phyloP scores from a whole-genome alignment of 2,329 filamentous ascomycete species.

The Aspergillus calidoustus region DNA sequence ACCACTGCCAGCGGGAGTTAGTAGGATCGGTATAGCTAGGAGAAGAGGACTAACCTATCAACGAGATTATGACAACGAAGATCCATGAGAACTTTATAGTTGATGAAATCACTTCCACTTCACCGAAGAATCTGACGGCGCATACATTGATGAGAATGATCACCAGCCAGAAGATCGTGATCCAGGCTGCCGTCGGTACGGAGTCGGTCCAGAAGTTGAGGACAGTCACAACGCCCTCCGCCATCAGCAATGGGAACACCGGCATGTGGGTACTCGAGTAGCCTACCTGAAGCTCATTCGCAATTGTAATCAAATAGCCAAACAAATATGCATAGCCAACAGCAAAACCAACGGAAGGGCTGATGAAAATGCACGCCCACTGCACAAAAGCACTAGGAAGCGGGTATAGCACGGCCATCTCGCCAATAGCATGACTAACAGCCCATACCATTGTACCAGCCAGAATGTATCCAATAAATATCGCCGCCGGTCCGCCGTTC shows the following conservation, averaged over 20 bases:
- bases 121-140: conserved; percentile 51
- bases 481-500: conserved; percentile 49
- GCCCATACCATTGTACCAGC: conserved; percentile 45
- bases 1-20: conserved; percentile 36
- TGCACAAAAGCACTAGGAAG: conserved; percentile 52
- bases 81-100: conserved; percentile 55
- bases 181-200: conserved; percentile 49
- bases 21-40: neutral
- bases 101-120: conserved; percentile 51
- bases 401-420: conserved; percentile 53
- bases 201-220: conserved; percentile 51
- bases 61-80: conserved; percentile 52
- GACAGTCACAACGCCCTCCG: conserved; percentile 44
- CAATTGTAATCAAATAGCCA: conserved; percentile 49
- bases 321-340: conserved; percentile 56
- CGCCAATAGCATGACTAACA: conserved; percentile 51
- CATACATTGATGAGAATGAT: conserved; percentile 50
- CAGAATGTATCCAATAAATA: conserved; percentile 51
- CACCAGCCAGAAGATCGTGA: conserved; percentile 49
- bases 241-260: neutral
- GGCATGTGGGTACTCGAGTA: neutral
- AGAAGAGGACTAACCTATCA: conserved; percentile 31
- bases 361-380: conserved; percentile 52
- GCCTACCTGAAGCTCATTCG: conserved; percentile 42
- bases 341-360: conserved; percentile 49